Conservation (phyloP, 345 rosid genomes). For the Aquilaria malaccensis region DNA sequence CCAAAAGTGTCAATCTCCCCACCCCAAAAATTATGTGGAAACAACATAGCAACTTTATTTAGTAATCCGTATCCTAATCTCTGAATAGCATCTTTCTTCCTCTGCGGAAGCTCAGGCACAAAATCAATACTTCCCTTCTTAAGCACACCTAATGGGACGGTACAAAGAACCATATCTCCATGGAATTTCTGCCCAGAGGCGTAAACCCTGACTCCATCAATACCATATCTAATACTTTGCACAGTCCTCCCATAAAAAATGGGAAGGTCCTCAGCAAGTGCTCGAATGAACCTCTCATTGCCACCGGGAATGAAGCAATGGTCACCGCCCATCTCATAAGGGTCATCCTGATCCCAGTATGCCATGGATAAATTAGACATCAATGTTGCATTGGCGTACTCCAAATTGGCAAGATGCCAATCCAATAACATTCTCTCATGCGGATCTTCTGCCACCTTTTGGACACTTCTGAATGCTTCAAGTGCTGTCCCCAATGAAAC, state of each 20-base stretch:
- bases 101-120: slow-evolving; percentile 76
- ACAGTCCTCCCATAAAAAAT: slow-evolving; percentile 70
- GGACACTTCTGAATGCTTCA: slow-evolving; percentile 70
- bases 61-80: slow-evolving; percentile 80
- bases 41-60: slow-evolving; percentile 88
- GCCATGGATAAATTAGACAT: slow-evolving; percentile 91
- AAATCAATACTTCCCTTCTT: slow-evolving; percentile 77
- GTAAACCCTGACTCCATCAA: slow-evolving; percentile 68
- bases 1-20: slow-evolving; percentile 93
- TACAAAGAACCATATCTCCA: slow-evolving; percentile 91
- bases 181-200: slow-evolving; percentile 64
- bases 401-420: slow-evolving; percentile 95
- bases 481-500: slow-evolving; percentile 80
- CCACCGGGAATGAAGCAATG: slow-evolving; percentile 98
- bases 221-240: slow-evolving; percentile 70
- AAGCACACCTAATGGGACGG: slow-evolving; percentile 78
- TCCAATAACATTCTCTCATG: slow-evolving; percentile 83
- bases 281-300: slow-evolving; percentile 75
- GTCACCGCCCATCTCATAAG: slow-evolving; percentile 97
- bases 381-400: slow-evolving; percentile 89
- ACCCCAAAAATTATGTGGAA: slow-evolving; percentile 87
- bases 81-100: slow-evolving; percentile 75
- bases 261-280: slow-evolving; percentile 81
- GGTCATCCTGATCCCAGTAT: slow-evolving; percentile 99
- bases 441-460: slow-evolving; percentile 69